Base-by-base conservation (phyloP, 1,284 basidiomycete genomes). In the Heterobasidion occidentale region DNA sequence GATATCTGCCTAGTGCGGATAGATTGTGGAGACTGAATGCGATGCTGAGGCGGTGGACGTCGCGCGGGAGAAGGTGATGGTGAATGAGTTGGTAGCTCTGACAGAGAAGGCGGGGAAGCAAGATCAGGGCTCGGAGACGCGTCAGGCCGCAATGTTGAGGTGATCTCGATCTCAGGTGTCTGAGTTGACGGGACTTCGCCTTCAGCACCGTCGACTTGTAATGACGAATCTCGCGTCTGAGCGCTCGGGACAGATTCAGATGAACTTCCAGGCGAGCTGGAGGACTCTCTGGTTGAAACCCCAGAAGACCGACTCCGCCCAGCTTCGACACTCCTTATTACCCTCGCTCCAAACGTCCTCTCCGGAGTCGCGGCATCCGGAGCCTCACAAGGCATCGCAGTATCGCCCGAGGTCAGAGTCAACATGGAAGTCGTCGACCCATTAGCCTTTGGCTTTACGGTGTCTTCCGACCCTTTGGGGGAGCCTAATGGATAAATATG, bases 391-490 rank as follows among this genome's bases (percentile, higher is more conserved):
- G n/a, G 12, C n/a, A 42, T 42, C n/a, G 38, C 11, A 11, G 38
- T 42, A 42, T 42, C n/a, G 11, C 4, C 12, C n/a, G 38, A 42
- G 11, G n/a, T 36, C 50, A 36, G 15, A 33, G 36, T 11, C 50
- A 51, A 17, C 36, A n/a, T 35, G 6, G n/a, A 14, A n/a, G 50
- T 36, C 34, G 34, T 36, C 50, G 50, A 38, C 17, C 36, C 53
- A 53, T 55, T 59, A 54, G 74, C 61, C 45, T 75, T 71, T 34
- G 83, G 77, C 68, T 75, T 77, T 63, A 86, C 64, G 56, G 85
- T 88, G 72, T 87, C 85, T 71, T 86, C 82, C 54, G 69, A 71
- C 38, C 64, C 62, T 44, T 20, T 33, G 9, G 52, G 44, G 38
- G 52, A 44, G 53, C 59, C 42, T 63, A 81, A 65, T 55, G 27